Base-by-base conservation (phyloP, 2,329 filamentous ascomycete species). In the Camillea tinctor region DNA sequence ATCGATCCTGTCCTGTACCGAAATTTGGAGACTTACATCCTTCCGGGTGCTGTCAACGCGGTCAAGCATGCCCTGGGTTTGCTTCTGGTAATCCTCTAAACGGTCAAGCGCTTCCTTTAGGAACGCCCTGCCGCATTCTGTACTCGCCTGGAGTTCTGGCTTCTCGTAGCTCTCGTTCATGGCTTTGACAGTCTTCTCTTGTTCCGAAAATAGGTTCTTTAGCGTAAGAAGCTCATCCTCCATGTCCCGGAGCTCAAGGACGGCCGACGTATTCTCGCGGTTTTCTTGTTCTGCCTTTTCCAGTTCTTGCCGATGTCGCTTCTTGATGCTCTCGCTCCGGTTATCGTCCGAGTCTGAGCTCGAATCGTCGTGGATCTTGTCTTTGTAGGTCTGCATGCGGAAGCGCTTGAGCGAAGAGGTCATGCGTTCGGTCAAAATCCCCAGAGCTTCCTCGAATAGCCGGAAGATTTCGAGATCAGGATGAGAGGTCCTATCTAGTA, bases 381-480 rank as follows among this genome's bases (percentile, higher is more conserved):
- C 77, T 36, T 77, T 77, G 65, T 86, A 85, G 0, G 84, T 83
- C 54, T 84, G 81, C 57, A 81, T 81, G 6, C 86, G 83, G 68
- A 88, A 89, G 6, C 76, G 77, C 68, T 88, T 88, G 60, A 88
- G 81, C 0, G 85, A 86, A 4, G 77, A 80, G 0, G 85, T 89
- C 74, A 88, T 84, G 19, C 83, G 80, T 67, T 89, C 86, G 1
- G 82, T 87, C 63, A 88, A 67, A 21, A 88, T 82, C 13, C 85
- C 86, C 30, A 89, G 85, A 4, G 85, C 86, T 62, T 89, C 86
- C 64, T 88, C 85, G 52, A 89, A 88, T 1, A 89, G 85, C 1
- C 85, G 81, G 60, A 88, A 86, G 0, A 88, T 78, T 60, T 89
- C 84, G 0, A 89, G 74, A 52, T 88, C 84, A 0, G 82, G 83